Percentiles rank a stretch among this genome's conserved stretches.
phyloP scores from a whole-genome alignment of 1,284 basidiomycete species.

The Ceratobasidium sp. region DNA sequence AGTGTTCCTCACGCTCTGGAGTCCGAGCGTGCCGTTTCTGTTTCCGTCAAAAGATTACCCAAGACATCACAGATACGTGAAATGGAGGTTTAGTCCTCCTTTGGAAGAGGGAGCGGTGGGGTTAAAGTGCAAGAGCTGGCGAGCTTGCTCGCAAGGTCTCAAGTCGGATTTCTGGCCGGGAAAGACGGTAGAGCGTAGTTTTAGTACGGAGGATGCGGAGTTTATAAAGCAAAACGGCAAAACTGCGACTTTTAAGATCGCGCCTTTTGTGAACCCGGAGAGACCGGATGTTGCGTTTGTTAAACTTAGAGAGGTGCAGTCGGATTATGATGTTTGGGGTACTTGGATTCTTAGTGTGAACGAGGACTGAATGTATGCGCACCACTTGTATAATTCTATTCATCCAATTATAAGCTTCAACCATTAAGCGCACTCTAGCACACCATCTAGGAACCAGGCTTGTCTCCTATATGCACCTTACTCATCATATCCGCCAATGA shows the following conservation, averaged over 20 bases:
- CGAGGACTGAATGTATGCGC: not conserved
- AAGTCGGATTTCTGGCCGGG: not conserved
- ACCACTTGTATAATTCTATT: too few species aligned
- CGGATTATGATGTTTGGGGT: not conserved
- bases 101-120: not conserved
- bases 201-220: not conserved
- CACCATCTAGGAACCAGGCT: constrained; percentile 30
- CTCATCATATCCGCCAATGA: constrained; percentile 70
- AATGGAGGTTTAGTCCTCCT: not conserved
- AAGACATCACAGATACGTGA: not conserved
- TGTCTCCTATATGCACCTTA: constrained; percentile 48
- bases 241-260: not conserved
- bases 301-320: not conserved
- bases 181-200: not conserved
- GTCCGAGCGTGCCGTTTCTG: not conserved
- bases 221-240: not conserved
- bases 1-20: not conserved
- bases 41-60: not conserved
- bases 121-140: not conserved
- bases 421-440: not conserved
- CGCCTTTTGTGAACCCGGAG: not conserved
- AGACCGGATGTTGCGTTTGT: not conserved
- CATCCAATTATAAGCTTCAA: not conserved
- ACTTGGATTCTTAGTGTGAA: not conserved
- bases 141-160: not conserved